A percentile compares a stretch with the other conserved stretches of the same genome.
phyloP scores from a whole-genome alignment of 768 basidiomycete genomes.

The Trametes punicea region DNA sequence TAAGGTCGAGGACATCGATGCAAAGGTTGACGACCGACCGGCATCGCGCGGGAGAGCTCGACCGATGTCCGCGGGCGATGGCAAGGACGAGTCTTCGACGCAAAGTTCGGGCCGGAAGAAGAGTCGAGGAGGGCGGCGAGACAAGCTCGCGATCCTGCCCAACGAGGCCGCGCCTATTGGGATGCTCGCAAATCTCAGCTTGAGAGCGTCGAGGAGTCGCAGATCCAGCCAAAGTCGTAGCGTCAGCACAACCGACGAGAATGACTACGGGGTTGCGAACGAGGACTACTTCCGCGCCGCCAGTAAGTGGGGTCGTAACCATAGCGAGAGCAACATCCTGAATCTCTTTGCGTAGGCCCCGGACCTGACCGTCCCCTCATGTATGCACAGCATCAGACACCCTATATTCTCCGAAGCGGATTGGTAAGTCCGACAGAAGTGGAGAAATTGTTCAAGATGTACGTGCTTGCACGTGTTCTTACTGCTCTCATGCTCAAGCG shows the following conservation, averaged over 20 bases:
- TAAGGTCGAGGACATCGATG: slow-evolving; percentile 33
- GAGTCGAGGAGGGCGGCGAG: slow-evolving; percentile 22
- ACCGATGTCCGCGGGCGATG: neutral
- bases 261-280: slow-evolving; percentile 62
- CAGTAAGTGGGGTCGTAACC: slow-evolving; percentile 38
- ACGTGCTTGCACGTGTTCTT: slow-evolving; percentile 19
- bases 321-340: neutral
- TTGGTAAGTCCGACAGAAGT: slow-evolving; percentile 64
- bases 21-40: slow-evolving; percentile 26
- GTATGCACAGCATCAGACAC: slow-evolving; percentile 46
- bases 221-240: slow-evolving; percentile 26
- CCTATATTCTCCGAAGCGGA: slow-evolving; percentile 62
- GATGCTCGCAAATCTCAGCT: slow-evolving; percentile 63
- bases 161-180: slow-evolving; percentile 66
- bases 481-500: too few relatives aligned
- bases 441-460: slow-evolving; percentile 74
- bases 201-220: slow-evolving; percentile 37
- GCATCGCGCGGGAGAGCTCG: slow-evolving; percentile 13
- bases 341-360: slow-evolving; percentile 19
- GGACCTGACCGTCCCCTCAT: slow-evolving; percentile 34
- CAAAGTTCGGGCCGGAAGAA: slow-evolving; percentile 19
- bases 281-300: slow-evolving; percentile 60
- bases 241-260: slow-evolving; percentile 38
- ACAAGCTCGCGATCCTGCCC: slow-evolving; percentile 56
- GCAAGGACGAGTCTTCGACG: slow-evolving; percentile 2